A percentile compares a stretch with the other conserved stretches of the same genome.
phyloP scores from a whole-genome alignment of 768 basidiomycete species.

The Suillus placidus region DNA sequence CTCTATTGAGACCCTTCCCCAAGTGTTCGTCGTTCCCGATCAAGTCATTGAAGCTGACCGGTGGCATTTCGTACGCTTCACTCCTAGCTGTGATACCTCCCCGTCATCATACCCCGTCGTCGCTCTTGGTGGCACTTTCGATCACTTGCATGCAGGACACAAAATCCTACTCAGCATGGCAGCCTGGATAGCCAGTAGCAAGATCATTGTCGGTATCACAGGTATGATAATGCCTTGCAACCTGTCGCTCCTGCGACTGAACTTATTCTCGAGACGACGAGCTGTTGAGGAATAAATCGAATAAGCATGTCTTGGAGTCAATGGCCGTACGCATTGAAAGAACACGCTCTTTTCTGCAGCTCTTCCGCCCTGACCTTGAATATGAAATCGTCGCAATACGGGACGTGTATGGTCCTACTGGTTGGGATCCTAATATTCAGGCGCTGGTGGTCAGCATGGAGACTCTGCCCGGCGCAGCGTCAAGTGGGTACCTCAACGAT shows the following conservation, averaged over 20 bases:
- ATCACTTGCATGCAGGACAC: conserved; percentile 96
- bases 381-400: conserved; percentile 73
- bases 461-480: conserved; percentile 72
- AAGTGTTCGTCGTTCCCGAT: conserved; percentile 21
- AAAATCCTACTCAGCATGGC: conserved; percentile 95
- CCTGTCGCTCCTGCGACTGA: conserved; percentile 14
- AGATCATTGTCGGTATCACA: conserved; percentile 89
- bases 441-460: conserved; percentile 91
- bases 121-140: conserved; percentile 95
- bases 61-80: conserved; percentile 3
- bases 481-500: conserved; percentile 54
- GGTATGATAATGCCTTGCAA: conserved; percentile 46
- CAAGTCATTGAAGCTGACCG: conserved; percentile 11
- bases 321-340: conserved; percentile 55
- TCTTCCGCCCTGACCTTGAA: conserved; percentile 67
- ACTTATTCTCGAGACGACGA: conserved; percentile 54
- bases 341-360: conserved; percentile 68
- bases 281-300: conserved; percentile 70
- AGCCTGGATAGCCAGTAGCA: conserved; percentile 75
- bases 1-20: conserved; percentile 41
- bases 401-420: conserved; percentile 93
- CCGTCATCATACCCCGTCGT: conserved; percentile 58
- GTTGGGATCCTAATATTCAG: conserved; percentile 84
- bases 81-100: neutral
- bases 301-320: conserved; percentile 67